Conservation (phyloP, 352 stramenopile genomes). For the Globisporangium solare region DNA sequence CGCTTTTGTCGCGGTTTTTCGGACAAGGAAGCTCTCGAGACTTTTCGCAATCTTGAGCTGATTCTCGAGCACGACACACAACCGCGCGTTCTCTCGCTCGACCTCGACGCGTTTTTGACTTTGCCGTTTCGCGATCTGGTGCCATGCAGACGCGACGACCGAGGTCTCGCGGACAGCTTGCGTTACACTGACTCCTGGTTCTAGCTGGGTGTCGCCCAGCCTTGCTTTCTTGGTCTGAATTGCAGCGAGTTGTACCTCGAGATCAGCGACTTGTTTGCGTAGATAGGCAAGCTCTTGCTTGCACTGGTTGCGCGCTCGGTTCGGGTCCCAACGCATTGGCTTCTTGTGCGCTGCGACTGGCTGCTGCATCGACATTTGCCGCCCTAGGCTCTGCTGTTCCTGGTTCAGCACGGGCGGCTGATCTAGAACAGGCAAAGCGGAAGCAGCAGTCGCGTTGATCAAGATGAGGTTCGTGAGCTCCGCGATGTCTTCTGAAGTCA, state of each 20-base stretch:
- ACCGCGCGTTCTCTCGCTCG: slow-evolving; percentile 24
- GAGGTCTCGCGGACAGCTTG: not conserved
- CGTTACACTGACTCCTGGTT: no score
- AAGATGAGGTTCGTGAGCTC: no score
- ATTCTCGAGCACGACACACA: slow-evolving; percentile 31
- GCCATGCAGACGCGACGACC: slow-evolving; percentile 11
- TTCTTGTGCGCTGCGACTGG: not conserved
- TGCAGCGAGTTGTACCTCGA: slow-evolving; percentile 26
- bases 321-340: slow-evolving; percentile 15
- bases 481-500: no score
- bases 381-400: not conserved
- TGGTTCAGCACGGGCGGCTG: no score
- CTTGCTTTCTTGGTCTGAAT: not conserved
- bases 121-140: slow-evolving; percentile 13
- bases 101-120: slow-evolving; percentile 10
- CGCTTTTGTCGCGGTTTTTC: slow-evolving; percentile 8
- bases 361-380: not conserved
- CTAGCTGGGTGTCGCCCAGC: no score
- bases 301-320: slow-evolving; percentile 20
- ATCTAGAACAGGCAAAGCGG: no score
- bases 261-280: slow-evolving; percentile 25
- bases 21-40: slow-evolving; percentile 29
- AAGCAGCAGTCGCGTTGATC: no score
- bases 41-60: slow-evolving; percentile 45
- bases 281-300: slow-evolving; percentile 36